Base-by-base conservation (phyloP, 257 asterid genomes). In the Phtheirospermum japonicum region DNA sequence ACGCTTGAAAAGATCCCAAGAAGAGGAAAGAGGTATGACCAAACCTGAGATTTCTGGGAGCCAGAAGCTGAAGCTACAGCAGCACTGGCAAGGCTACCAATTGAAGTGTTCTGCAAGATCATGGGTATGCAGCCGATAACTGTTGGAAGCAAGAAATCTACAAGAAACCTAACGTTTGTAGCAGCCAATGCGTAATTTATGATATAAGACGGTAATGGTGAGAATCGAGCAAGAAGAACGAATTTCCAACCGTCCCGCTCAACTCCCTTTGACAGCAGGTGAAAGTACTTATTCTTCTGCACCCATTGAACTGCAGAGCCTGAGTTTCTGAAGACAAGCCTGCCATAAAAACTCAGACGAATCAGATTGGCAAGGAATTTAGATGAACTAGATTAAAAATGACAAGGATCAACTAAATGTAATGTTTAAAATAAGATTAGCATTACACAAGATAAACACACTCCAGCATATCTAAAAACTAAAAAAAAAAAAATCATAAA, bases 31-130 rank as follows among this genome's bases (percentile, higher is more conserved):
- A 77, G 61, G 58, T 84, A 86, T 3, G 99, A 86, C 87, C 89
- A 75, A 66, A 86, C 65, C 72, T 77, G 85, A 40, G 84, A 76
- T 63, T 18, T 67, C 55, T 70, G 56, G 31, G 88, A 66, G 45
- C 82, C 96, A 11, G 96, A 81, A 4, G 88, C 91, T 14, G 97
- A 84, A 48, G 89, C 77, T 33, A 88, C 95, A 37, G 96, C 95
- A 60, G 94, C 90, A 63, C 89, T 82, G 6, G 99, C 99, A 46
- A 92, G 97, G 76, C 99, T 92, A 66, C 97, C 99, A 30, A 92
- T 82, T 18, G 97, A 89, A 48, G 99, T 89, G 59, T 92, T 92
- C 83, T 92, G 97, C 77, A 92, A 69, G 68, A 92, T 92, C 99
- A 92, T 89, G 14, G 99, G 99, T 31, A 92, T 70, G 83, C 96